These are phyloP conservation scores for Russula griseocarnosa DNA, from an alignment of 768 basidiomycete genomes.

Conservation along the genomic window DNA sequence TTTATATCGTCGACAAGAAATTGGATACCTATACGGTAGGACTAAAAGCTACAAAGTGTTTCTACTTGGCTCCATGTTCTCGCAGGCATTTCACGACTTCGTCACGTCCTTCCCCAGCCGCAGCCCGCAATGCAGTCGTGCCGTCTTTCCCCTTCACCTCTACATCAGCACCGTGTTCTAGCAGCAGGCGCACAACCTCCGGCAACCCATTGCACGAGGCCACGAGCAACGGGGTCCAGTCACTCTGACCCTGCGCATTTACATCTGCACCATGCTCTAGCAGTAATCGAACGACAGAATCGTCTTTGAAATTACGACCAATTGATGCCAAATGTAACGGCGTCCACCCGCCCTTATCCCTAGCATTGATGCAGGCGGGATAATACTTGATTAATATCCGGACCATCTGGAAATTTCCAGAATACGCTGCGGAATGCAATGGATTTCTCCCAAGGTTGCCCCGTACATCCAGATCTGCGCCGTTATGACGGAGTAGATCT, in stretches of 20 bases:
- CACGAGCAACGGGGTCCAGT: too few relatives aligned
- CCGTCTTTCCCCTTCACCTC: neutral
- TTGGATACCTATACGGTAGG: too few relatives aligned
- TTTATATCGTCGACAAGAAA: too few relatives aligned
- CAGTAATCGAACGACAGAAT: neutral
- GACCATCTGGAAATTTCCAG: neutral
- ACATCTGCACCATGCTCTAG: too few relatives aligned
- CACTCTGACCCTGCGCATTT: too few relatives aligned
- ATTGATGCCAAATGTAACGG: too few relatives aligned
- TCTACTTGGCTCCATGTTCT: neutral
- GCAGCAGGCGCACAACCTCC: neutral
- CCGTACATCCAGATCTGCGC: neutral
- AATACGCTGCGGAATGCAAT: too few relatives aligned
- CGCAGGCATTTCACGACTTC: neutral
- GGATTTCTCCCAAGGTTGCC: too few relatives aligned
- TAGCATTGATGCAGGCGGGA: neutral
- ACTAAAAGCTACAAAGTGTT: too few relatives aligned
- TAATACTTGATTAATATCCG: neutral
- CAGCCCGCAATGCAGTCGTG: neutral
- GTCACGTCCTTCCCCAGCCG: neutral
- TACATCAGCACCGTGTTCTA: neutral
- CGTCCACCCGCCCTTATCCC: too few relatives aligned
- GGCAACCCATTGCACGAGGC: too few relatives aligned
- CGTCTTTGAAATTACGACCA: neutral
- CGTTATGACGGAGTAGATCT: neutral